Evolutionary conservation across 805 yeast genomes (phyloP), one percentile per base, ranked within the genome.

Genomic region (Kluyveromyces aestuarii): DNA sequence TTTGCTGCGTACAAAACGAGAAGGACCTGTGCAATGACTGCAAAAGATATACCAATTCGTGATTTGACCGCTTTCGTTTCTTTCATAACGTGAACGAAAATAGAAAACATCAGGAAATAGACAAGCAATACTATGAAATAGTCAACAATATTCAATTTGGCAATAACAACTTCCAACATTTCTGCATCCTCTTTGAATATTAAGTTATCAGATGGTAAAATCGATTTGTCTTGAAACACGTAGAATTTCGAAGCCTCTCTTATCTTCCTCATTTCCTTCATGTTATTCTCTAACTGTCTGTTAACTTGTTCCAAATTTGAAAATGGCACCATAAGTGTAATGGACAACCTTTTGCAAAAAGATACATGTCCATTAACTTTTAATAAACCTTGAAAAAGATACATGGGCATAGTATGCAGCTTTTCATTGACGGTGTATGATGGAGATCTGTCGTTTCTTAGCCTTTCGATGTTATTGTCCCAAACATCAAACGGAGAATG

Each of bases 401-500:
- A 43, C 41, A 45, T n/a, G 47, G 54, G 41, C 61, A 59, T 47
- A 49, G 53, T 8, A 45, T 53, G 19, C 27, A 57, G 48, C 10
- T 60, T 60, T 9, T 55, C 52, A 52, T 73, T 72, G 9, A 77
- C 59, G 0, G 80, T 74, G 51, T 57, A 68, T 27, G 74, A 47
- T 2, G 69, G 60, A 13, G 64, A 61, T 27, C 51, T 49, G 57
- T 74, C 80, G 2, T 51, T 46, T 3, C 40, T 19, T 30, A 75
- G 54, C 3, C 21, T 6, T 1, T 53, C 51, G 1, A 53, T 36
- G 46, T 69, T 55, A 52, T 70, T 67, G 37, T 66, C 57, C 81
- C 81, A 77, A 46, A 64, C 66, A 13, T 63, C 63, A 2, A 76
- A 59, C 0, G 79, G 76, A 0, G 79, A 68, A 49, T 68, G 69